Evolutionary conservation across 139 green algal genomes (phyloP), one percentile per base, ranked within the genome.

Genomic region (Coelastrella sp.): DNA sequence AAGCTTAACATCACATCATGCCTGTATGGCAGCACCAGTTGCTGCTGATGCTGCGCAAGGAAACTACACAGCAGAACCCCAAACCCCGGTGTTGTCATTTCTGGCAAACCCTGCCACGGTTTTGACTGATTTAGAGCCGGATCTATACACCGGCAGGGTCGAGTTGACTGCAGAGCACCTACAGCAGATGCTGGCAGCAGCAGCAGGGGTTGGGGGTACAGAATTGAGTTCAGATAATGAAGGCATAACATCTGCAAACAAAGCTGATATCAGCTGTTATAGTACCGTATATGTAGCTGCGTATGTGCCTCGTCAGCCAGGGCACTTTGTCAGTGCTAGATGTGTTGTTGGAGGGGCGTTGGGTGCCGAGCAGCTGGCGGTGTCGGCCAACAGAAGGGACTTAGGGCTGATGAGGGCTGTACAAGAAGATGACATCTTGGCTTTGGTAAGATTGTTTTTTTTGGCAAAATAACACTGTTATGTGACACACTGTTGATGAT

Each of bases 21-120:
- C 32, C 32, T 47, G 32, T 47, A 47, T 47, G 32, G 32, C 32
- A 47, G 32, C 32, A 47, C 32, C 32, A 47, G 32, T 1, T 47
- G 32, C 32, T 47, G 32, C 32, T 47, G 32, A 0, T 2, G 32
- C 32, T 47, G 32, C 16, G 64, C 64, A 71, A 71, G 64, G 64
- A 14, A 0, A 71, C 64, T 14, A 20, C 64, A 20, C 16, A 14
- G 16, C 13, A 11, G 64, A 14, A 5, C 64, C 64, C 16, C 13
- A 71, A 71, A 7, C 83, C 6, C 66, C 68, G 20, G 54, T 88
- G 65, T 65, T 88, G 14, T 20, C 14, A 13, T 68, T 80, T 17
- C 65, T 88, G 23, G n/a, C 19, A 47, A 7, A 79, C 14, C 83
- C 83, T 22, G 66, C 83, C 71, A 47, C 22, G 17, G 54, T 88